Percentiles rank a stretch among this genome's conserved stretches.
phyloP scores from a whole-genome alignment of 2,329 filamentous ascomycete genomes.

The Pyricularia sp. region DNA sequence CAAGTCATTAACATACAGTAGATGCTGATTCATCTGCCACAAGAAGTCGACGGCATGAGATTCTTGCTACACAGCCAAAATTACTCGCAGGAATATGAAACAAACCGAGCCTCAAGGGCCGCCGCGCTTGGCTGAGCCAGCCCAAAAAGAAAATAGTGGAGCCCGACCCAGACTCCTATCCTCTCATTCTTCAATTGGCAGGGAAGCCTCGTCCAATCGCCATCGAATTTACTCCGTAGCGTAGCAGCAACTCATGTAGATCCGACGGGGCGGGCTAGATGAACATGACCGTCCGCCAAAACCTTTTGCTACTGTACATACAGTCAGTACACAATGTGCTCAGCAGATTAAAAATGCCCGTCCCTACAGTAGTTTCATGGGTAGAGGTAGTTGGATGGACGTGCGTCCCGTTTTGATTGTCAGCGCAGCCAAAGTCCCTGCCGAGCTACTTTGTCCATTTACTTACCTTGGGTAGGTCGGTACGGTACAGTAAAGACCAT shows the following conservation, averaged over 20 bases:
- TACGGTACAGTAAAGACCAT: background rate
- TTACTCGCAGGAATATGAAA: background rate
- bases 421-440: background rate
- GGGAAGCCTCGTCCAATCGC: background rate
- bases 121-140: background rate
- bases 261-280: background rate
- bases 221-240: background rate
- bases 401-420: background rate
- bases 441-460: too few relatives aligned
- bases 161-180: background rate
- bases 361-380: background rate
- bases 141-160: background rate
- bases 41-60: background rate
- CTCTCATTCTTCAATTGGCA: background rate
- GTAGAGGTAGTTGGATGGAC: background rate
- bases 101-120: background rate
- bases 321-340: background rate
- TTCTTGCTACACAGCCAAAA: background rate
- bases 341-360: too few relatives aligned
- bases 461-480: too few relatives aligned
- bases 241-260: background rate
- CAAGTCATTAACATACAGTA: background rate
- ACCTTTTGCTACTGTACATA: background rate
- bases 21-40: background rate
- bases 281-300: background rate